Base-by-base conservation (phyloP, 306 rosid species). In the Cucumis melo region DNA sequence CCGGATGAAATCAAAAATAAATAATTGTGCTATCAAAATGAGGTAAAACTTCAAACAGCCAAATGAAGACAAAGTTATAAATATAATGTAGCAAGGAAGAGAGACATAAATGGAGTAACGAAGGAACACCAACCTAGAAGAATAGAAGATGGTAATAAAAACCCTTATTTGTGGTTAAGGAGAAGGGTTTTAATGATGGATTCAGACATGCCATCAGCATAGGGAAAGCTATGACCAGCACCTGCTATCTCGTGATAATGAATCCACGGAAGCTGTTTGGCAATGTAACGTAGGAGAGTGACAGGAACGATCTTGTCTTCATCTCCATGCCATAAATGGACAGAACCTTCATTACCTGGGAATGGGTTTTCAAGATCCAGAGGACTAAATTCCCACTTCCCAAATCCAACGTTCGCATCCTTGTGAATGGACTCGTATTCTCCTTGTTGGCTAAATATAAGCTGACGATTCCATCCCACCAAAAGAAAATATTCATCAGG, bases 241-340 rank as follows among this genome's bases (percentile, higher is more conserved):
- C 97, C 96, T 10, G 87, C 81, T 46, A 91, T 68, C 79, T 93
- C 98, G 19, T 93, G 96, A 80, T 93, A 93, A 17, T 58, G 89
- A 82, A 93, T 86, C 97, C 98, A 93, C 1, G 95, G 91, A 71
- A 93, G 91, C 36, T 57, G 83, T 75, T 88, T 85, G 0, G 78
- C 90, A 77, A 91, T 88, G 84, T 86, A 78, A 48, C 91, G 84
- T 63, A 90, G 91, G 60, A 84, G 64, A 8, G 74, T 80, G 62
- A 82, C 90, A 23, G 91, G 92, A 56, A 87, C 94, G 23, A 91
- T 1, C 64, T 17, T 0, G 85, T 93, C 98, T 0, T 93, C 90
- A 21, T 87, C 96, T 59, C 98, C 98, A 0, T 93, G 98, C 97
- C 97, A 93, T 76, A 93, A 24, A 82, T 93, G 97, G 59, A 91